phyloP scores from a whole-genome alignment of 495 filamentous ascomycete genomes.

The Podospora bellae-mahoneyi region DNA sequence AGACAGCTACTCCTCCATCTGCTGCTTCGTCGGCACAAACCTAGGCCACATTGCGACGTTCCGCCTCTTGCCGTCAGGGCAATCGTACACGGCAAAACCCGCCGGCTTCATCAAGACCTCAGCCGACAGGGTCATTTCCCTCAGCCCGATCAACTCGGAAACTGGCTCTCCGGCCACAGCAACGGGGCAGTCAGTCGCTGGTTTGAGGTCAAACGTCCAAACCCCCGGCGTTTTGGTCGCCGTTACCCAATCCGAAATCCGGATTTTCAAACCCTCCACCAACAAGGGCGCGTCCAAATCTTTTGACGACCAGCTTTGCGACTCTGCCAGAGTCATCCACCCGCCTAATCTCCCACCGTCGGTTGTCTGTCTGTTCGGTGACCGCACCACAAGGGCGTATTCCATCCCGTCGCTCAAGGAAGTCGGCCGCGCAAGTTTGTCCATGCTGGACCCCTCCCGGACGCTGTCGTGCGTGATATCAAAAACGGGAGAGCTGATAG shows the following conservation, averaged over 20 bases:
- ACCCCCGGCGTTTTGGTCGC: constrained; percentile 65
- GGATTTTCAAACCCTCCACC: constrained; percentile 80
- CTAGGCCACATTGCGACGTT: constrained; percentile 79
- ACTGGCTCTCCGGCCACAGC: constrained; percentile 72
- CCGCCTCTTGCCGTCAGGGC: constrained; percentile 72
- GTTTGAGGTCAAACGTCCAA: constrained; percentile 65
- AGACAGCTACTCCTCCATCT: constrained; percentile 91
- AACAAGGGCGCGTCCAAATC: constrained; percentile 84
- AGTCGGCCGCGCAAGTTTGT: constrained; percentile 62
- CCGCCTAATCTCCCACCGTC: constrained; percentile 70
- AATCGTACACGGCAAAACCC: constrained; percentile 70
- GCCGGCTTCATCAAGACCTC: constrained; percentile 57
- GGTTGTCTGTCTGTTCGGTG: constrained; percentile 77
- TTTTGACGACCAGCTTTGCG: constrained; percentile 78
- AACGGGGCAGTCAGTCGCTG: constrained; percentile 65
- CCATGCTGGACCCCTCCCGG: constrained; percentile 69
- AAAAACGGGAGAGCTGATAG: constrained; percentile 72
- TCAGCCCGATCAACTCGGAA: constrained; percentile 74
- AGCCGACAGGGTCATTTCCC: constrained; percentile 69
- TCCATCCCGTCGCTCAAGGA: constrained; percentile 84
- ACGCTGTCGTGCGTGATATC: constrained; percentile 65
- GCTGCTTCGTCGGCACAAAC: constrained; percentile 87
- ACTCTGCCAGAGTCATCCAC: constrained; percentile 70
- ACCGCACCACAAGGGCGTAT: constrained; percentile 73
- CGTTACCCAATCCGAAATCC: constrained; percentile 67